Evolutionary conservation across 805 yeast genomes (phyloP), one percentile per base, ranked within the genome.

Genomic region (Maudiozyma saulgeensis): DNA sequence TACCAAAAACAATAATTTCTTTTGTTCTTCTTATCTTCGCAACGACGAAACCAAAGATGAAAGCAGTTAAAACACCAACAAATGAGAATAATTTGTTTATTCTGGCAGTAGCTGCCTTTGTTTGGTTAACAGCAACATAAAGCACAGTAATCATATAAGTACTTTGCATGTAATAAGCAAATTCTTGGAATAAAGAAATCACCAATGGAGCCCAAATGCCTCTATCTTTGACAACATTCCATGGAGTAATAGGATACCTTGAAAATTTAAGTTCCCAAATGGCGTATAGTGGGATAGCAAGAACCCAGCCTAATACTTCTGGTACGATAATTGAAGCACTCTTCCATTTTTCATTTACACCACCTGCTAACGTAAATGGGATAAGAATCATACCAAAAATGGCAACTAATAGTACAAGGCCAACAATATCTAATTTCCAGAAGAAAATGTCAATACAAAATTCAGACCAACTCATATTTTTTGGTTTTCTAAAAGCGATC

Each of bases 311-410:
- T 49, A 84, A 57, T 19, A 80, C 82, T 46, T 82, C 68, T 3
- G 87, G 87, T 1, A 72, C 88, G 56, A 84, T 77, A 52, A 79
- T 74, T 41, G 74, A 65, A 5, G 77, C 87, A 49, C 69, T 67
- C 49, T 68, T 59, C 95, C 93, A 86, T 48, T 73, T 70, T 2
- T 68, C 54, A 1, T 58, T 43, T 34, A 67, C 61, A 52, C 89
- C 89, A 53, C 87, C 90, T 15, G 90, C 90, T 28, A 86, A 64
- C 11, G 93, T 84, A 54, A 86, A 73, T 21, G 95, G 93, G 25
- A 79, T 80, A 51, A 86, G 70, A 43, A 86, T 71, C 49, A 79
- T 72, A 26, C 84, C 84, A 40, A 84, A 72, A 2, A 76, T 73
- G 19, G 76, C 75, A 51, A 76, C 71, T 55, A 84, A 60, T 19